These are phyloP conservation scores for Phaeoacremonium minimum DNA, from an alignment of 2,329 filamentous ascomycete species.

Conservation along the genomic window DNA sequence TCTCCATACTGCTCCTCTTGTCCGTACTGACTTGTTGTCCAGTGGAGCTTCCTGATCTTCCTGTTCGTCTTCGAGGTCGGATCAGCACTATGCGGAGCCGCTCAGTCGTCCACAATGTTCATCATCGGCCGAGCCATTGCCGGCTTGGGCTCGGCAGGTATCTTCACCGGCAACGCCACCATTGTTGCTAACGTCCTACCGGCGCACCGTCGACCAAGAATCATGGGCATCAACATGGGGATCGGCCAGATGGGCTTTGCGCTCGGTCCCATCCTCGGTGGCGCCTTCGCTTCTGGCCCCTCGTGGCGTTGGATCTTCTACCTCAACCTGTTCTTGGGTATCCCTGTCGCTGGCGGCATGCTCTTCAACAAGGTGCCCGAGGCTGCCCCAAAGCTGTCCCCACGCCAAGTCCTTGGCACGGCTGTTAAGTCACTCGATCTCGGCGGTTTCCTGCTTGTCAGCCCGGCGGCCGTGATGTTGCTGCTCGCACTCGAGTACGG, in stretches of 20 bases:
- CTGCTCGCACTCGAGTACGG: constrained; percentile 25
- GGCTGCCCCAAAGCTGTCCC: neutral
- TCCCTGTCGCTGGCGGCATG: constrained; percentile 1
- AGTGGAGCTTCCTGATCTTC: too few relatives aligned
- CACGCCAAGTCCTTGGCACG: constrained; percentile 2
- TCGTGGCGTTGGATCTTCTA: constrained; percentile 13
- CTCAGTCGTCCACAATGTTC: constrained; percentile 1
- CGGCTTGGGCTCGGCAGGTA: constrained; percentile 2
- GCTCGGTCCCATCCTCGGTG: constrained; percentile 19
- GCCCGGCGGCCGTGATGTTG: constrained; percentile 20
- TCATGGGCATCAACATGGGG: constrained; percentile 1
- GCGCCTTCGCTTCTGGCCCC: neutral
- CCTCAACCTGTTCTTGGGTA: constrained; percentile 9
- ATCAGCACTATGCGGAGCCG: constrained; percentile 4
- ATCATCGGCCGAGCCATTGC: constrained; percentile 8
- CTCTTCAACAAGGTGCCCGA: neutral
- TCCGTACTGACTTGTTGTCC: too few relatives aligned
- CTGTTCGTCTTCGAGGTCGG: too few relatives aligned
- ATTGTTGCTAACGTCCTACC: too few relatives aligned
- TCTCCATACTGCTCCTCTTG: neutral
- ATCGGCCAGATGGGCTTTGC: constrained; percentile 20
- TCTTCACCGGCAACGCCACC: constrained; percentile 1
- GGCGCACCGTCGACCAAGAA: neutral
- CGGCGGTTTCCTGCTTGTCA: constrained; percentile 15
- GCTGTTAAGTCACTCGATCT: constrained; percentile 12